Percentiles rank a stretch among this genome's conserved stretches.
Conservation (phyloP, 768 basidiomycete species). For the Aureoboletus auriporus region DNA sequence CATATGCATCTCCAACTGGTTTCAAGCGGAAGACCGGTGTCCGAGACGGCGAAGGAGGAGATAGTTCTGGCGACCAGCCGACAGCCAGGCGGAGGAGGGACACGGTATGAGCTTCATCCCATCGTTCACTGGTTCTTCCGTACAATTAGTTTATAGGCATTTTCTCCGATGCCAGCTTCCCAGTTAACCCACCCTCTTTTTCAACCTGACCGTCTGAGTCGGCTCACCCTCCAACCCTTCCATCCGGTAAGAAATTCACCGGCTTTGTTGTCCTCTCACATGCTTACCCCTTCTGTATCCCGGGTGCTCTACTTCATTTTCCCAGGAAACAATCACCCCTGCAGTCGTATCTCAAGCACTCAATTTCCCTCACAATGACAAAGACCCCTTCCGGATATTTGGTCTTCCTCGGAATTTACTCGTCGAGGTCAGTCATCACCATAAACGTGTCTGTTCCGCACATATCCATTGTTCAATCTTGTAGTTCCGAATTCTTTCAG, state of each 20-base stretch:
- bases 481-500: conserved; percentile 67
- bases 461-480: background rate
- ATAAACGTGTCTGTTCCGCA: background rate
- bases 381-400: conserved; percentile 55
- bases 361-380: conserved; percentile 41
- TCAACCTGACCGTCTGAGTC: conserved; percentile 32
- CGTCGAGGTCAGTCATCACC: conserved; percentile 57
- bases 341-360: conserved; percentile 43
- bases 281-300: background rate
- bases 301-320: background rate
- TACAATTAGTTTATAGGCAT: conserved; percentile 31
- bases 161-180: conserved; percentile 37
- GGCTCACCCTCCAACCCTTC: conserved; percentile 39
- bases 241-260: conserved; percentile 34
- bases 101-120: conserved; percentile 9
- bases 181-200: conserved; percentile 41
- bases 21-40: conserved; percentile 21
- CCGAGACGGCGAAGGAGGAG: conserved; percentile 8
- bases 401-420: conserved; percentile 69
- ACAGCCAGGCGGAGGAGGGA: conserved; percentile 23
- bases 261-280: background rate
- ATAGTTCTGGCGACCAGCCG: conserved; percentile 17
- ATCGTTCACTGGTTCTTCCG: background rate
- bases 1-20: conserved; percentile 16
- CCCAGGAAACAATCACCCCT: conserved; percentile 30